These are phyloP conservation scores for Chlamydomonas incerta DNA, from an alignment of 139 green algal genomes.

Conservation along the genomic window DNA sequence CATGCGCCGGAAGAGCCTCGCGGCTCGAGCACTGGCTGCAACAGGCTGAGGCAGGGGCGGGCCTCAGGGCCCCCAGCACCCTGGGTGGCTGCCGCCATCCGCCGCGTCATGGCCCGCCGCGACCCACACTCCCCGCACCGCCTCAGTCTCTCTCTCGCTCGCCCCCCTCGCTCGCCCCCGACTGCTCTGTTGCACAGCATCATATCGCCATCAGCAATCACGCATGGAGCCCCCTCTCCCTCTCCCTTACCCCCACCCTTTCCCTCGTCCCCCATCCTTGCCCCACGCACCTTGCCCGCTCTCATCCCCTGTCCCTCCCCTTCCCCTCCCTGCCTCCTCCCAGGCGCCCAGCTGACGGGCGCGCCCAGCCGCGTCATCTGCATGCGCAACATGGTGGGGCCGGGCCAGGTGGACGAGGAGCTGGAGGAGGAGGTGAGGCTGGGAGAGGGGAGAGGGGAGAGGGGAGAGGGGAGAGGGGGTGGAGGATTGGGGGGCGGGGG, in stretches of 20 bases:
- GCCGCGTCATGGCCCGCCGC: too few species aligned
- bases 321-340: background rate
- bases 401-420: slow-evolving; percentile 92
- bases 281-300: background rate
- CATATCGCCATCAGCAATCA: too few species aligned
- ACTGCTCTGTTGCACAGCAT: too few species aligned
- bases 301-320: background rate
- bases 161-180: too few species aligned
- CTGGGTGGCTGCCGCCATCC: too few species aligned
- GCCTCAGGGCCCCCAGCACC: too few species aligned
- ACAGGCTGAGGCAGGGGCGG: too few species aligned
- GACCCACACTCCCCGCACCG: too few species aligned
- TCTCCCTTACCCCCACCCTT: too few species aligned
- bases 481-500: background rate
- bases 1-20: too few species aligned
- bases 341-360: slow-evolving; percentile 43
- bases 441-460: background rate
- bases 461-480: background rate
- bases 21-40: too few species aligned
- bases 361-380: slow-evolving; percentile 55
- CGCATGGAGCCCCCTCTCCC: too few species aligned
- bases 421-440: slow-evolving; percentile 89
- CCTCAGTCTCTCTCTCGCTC: background rate
- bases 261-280: background rate
- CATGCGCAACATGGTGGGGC: slow-evolving; percentile 76